These are phyloP conservation scores for Phascolomyces articulosus DNA, from an alignment of 371 early-diverging fungal species.

Conservation along the genomic window DNA sequence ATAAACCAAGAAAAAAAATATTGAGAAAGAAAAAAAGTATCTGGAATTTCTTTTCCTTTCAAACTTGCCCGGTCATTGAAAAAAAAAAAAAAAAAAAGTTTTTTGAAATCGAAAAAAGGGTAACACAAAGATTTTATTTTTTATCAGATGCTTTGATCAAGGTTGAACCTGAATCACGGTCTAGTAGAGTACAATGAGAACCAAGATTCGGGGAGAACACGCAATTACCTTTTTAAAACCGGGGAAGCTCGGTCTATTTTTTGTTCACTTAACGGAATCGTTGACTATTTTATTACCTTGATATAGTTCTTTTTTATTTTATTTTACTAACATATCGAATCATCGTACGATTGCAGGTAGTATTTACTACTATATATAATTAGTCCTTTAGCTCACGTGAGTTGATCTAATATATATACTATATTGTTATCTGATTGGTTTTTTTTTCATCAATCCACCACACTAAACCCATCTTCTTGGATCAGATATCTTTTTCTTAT, in stretches of 20 bases:
- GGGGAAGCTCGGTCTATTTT: constrained; percentile 1
- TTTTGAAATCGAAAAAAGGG: not conserved
- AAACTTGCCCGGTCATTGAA: no score
- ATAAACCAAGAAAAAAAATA: no score
- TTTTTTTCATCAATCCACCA: not conserved
- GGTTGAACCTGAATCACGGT: not conserved
- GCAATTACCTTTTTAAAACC: constrained; percentile 2
- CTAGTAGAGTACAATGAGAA: not conserved
- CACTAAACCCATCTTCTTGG: not conserved
- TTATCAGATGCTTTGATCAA: not conserved
- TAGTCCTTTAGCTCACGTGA: not conserved
- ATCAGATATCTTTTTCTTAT: no score
- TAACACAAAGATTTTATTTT: not conserved
- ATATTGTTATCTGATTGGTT: not conserved
- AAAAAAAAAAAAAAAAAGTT: not conserved
- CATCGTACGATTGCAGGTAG: no score
- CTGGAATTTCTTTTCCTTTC: no score
- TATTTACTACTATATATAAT: no score
- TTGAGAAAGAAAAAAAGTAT: no score
- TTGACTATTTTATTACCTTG: not conserved
- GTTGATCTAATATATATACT: no score
- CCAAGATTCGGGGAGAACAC: not conserved
- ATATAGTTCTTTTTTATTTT: not conserved
- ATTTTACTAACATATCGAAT: no score
- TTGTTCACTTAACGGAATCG: not conserved